phyloP scores from a whole-genome alignment of 2,329 filamentous ascomycete species.

The Penicillium palitans region DNA sequence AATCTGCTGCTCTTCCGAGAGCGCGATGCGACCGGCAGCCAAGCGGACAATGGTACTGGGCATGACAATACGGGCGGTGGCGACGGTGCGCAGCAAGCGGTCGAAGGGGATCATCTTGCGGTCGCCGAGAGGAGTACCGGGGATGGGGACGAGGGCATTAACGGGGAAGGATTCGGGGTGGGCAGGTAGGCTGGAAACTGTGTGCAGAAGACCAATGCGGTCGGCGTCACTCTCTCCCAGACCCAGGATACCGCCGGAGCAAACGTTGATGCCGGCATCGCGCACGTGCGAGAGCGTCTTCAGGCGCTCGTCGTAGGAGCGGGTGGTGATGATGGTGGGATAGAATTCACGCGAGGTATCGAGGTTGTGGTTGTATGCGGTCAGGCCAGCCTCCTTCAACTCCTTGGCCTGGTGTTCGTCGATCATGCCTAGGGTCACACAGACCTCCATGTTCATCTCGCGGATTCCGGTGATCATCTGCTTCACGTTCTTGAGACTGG shows the following conservation, averaged over 20 bases:
- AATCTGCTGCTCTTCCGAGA: conserved; percentile 86
- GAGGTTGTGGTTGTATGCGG: conserved; percentile 92
- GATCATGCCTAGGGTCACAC: conserved; percentile 94
- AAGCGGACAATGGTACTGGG: conserved; percentile 83
- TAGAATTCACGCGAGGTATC: conserved; percentile 90
- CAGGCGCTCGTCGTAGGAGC: conserved; percentile 83
- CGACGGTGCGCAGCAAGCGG: conserved; percentile 76
- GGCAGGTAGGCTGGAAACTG: conserved; percentile 73
- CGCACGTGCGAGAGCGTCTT: conserved; percentile 77
- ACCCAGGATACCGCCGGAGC: conserved; percentile 84
- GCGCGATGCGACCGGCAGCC: conserved; percentile 78
- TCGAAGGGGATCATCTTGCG: conserved; percentile 72
- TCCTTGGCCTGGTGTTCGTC: conserved; percentile 76
- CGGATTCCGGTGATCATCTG: conserved; percentile 81
- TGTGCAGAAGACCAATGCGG: conserved; percentile 79
- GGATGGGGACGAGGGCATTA: conserved; percentile 87
- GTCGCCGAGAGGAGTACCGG: conserved; percentile 81
- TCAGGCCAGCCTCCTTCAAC: conserved; percentile 79
- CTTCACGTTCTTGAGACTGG: conserved; percentile 77
- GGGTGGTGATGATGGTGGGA: conserved; percentile 79
- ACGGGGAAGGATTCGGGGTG: conserved; percentile 92
- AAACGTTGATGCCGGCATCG: conserved; percentile 85
- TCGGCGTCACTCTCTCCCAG: conserved; percentile 77
- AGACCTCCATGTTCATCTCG: conserved; percentile 82
- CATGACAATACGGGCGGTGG: conserved; percentile 79